Percentiles rank a stretch among this genome's conserved stretches.
These are phyloP conservation scores for Theileria parva DNA, from an alignment of 169 alveolate species.

Conservation along the genomic window DNA sequence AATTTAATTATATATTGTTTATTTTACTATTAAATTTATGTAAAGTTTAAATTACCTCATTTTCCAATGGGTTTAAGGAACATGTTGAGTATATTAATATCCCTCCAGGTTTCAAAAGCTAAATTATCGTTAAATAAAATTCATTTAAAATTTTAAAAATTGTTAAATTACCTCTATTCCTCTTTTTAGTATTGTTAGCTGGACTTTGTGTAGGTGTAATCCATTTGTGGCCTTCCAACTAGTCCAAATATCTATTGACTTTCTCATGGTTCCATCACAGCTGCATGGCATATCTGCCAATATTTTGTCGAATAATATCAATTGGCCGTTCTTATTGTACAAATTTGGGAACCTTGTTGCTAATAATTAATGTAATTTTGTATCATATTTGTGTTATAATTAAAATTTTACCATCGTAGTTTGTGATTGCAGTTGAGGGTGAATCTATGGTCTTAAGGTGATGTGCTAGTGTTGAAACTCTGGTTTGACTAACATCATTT, in stretches of 20 bases:
- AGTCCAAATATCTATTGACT: conserved; percentile 90
- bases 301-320: conserved; percentile 39
- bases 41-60: conserved; percentile 81
- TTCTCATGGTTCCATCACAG: conserved; percentile 96
- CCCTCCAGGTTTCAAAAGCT: conserved; percentile 71
- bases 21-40: not conserved
- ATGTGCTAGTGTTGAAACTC: conserved; percentile 60
- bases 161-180: conserved; percentile 70
- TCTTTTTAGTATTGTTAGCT: conserved; percentile 86
- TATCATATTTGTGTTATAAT: not conserved
- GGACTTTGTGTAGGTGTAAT: conserved; percentile 85
- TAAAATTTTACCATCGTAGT: conserved; percentile 32
- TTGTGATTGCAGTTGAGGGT: conserved; percentile 54
- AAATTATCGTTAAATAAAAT: not conserved
- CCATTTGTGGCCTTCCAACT: conserved; percentile 94
- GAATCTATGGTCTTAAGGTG: conserved; percentile 29
- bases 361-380: not conserved
- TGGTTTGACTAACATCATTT: conserved; percentile 61
- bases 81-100: conserved; percentile 93
- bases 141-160: not conserved
- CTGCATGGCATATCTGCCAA: conserved; percentile 96
- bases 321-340: conserved; percentile 27
- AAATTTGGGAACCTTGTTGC: conserved; percentile 59
- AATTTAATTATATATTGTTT: conserved; percentile 39
- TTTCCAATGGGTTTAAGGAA: conserved; percentile 94